Evolutionary conservation across 2,329 filamentous ascomycete genomes (phyloP).

Genomic region (Fusarium sp.): DNA sequence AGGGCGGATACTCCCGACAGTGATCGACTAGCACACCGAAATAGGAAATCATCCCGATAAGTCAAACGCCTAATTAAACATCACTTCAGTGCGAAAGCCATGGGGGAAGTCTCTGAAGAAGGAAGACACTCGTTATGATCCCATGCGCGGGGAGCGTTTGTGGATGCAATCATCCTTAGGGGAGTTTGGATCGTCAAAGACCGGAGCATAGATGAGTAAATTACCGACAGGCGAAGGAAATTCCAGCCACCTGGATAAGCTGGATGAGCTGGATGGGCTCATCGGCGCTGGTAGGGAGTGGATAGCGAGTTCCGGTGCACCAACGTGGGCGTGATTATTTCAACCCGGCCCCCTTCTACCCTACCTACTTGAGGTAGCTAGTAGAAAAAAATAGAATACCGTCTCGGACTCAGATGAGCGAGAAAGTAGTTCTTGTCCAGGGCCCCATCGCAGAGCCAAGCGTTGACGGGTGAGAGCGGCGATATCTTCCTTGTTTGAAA

Average conservation of each 20-base stretch:
- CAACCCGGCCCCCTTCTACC: neutral
- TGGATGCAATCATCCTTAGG: too few relatives aligned
- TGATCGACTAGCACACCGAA: neutral
- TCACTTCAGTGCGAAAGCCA: neutral
- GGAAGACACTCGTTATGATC: too few relatives aligned
- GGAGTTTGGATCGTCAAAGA: neutral
- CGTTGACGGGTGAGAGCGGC: neutral
- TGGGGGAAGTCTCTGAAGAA: too few relatives aligned
- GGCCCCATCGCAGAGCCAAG: neutral
- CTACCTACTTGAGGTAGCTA: neutral
- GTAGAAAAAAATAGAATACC: too few relatives aligned
- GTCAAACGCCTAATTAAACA: neutral
- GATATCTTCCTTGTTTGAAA: neutral
- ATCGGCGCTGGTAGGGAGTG: neutral
- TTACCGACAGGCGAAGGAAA: neutral
- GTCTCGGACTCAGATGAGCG: neutral
- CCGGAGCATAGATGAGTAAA: accelerated
- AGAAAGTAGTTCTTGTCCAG: too few relatives aligned
- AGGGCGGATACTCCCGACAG: neutral
- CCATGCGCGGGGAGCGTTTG: too few relatives aligned
- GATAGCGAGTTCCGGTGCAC: neutral
- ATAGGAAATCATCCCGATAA: neutral
- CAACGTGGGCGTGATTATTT: neutral
- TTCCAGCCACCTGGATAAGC: too few relatives aligned
- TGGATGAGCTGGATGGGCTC: neutral